Conservation (phyloP, 768 basidiomycete species). For the Serendipita sp. region DNA sequence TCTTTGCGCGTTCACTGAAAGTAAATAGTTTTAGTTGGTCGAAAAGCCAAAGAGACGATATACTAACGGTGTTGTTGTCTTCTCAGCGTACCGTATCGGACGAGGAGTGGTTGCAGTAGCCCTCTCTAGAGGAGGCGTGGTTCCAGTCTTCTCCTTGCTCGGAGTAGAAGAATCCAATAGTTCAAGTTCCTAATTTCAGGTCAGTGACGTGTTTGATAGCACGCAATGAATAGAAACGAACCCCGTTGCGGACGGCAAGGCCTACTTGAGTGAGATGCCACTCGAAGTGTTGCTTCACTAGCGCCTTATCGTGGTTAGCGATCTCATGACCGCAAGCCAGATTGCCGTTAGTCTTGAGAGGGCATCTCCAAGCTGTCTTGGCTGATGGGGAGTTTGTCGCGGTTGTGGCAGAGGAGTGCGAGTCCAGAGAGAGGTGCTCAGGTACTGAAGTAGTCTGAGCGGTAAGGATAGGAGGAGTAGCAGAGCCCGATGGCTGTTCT, state of each 20-base stretch:
- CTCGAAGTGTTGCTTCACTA: neutral
- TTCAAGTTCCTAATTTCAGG: neutral
- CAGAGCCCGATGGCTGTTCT: neutral
- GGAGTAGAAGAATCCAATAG: neutral
- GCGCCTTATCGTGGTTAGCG: neutral
- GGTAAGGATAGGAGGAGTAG: neutral
- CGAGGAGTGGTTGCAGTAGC: neutral
- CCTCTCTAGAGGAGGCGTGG: too few relatives aligned
- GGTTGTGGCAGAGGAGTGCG: neutral
- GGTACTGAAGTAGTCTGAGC: neutral
- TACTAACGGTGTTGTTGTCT: neutral
- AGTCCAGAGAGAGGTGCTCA: neutral
- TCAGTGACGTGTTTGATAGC: neutral
- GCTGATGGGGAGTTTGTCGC: neutral
- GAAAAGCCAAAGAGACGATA: neutral
- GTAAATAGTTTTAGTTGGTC: too few relatives aligned
- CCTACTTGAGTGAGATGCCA: neutral
- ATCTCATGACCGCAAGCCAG: neutral
- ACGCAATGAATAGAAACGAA: neutral
- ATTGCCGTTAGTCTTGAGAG: neutral
- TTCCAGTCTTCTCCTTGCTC: neutral
- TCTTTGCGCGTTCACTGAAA: neutral
- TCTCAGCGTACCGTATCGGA: neutral
- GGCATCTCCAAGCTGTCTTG: neutral
- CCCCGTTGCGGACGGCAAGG: constrained; percentile 1